A percentile compares a stretch with the other conserved stretches of the same genome.
phyloP scores from a whole-genome alignment of 441 rosid genomes.

The Corymbia citriodora region DNA sequence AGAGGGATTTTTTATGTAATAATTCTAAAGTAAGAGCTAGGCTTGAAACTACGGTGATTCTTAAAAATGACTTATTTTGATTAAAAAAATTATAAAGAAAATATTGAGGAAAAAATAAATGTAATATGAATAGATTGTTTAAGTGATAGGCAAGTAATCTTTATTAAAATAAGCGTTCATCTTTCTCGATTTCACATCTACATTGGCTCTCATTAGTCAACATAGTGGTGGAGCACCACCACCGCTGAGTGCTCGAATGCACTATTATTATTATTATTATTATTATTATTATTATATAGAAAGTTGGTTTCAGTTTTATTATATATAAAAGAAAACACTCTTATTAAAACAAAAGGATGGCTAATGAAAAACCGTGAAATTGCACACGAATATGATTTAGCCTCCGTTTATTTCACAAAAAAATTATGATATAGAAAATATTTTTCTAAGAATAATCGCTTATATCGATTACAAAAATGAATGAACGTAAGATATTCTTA shows the following conservation, averaged over 20 bases:
- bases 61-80: not conserved
- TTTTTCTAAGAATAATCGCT: not conserved
- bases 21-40: not conserved
- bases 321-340: not conserved
- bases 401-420: not conserved
- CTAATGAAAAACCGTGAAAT: not conserved
- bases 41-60: not conserved
- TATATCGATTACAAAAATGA: not conserved
- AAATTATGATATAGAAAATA: not conserved
- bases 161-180: not conserved
- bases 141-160: not conserved
- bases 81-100: too few species aligned
- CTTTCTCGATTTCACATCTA: not conserved
- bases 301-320: not conserved
- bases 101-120: not conserved
- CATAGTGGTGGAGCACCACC: not conserved
- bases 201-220: not conserved
- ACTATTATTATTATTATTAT: not conserved
- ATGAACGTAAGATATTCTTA: rapidly evolving
- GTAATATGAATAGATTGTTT: rapidly evolving
- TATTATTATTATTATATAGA: not conserved
- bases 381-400: not conserved
- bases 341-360: not conserved
- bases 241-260: not conserved
- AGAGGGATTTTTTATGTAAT: not conserved